phyloP scores from a whole-genome alignment of 2,329 filamentous ascomycete genomes.

The Verticillium nubilum region DNA sequence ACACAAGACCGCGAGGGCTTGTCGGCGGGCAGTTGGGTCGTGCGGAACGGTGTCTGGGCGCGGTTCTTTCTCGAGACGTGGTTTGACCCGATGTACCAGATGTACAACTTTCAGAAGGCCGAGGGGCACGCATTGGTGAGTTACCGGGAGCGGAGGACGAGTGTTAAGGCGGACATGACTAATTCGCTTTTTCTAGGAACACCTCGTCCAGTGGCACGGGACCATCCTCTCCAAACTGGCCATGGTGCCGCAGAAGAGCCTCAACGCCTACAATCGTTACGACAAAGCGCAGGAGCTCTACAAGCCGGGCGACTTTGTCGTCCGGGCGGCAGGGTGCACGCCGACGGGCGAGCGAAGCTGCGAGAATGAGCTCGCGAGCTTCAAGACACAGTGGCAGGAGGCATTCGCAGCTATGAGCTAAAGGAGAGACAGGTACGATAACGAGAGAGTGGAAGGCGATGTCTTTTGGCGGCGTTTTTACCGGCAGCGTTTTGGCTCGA shows the following conservation, averaged over 20 bases:
- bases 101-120: constrained; percentile 94
- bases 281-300: constrained; percentile 56
- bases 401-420: constrained; percentile 22
- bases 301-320: constrained; percentile 77
- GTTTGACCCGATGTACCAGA: constrained; percentile 91
- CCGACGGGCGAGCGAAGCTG: constrained; percentile 56
- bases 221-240: constrained; percentile 88
- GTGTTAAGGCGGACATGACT: not conserved
- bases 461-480: constrained; percentile 3
- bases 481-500: not conserved
- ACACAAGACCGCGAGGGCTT: constrained; percentile 82
- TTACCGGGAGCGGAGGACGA: constrained; percentile 5
- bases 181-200: constrained; percentile 51
- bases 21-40: constrained; percentile 68
- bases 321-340: constrained; percentile 72
- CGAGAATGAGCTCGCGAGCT: constrained; percentile 60
- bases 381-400: constrained; percentile 39
- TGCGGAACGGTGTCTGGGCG: constrained; percentile 83
- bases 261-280: constrained; percentile 70
- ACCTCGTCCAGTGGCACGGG: constrained; percentile 93
- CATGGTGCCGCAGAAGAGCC: constrained; percentile 75
- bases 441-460: not conserved
- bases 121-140: constrained; percentile 85
- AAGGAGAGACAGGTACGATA: not conserved
- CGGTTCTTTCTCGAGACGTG: constrained; percentile 91